Percentiles rank a stretch among this genome's conserved stretches.
phyloP scores from a whole-genome alignment of 306 rosid species.

The Quercus engelmannii region DNA sequence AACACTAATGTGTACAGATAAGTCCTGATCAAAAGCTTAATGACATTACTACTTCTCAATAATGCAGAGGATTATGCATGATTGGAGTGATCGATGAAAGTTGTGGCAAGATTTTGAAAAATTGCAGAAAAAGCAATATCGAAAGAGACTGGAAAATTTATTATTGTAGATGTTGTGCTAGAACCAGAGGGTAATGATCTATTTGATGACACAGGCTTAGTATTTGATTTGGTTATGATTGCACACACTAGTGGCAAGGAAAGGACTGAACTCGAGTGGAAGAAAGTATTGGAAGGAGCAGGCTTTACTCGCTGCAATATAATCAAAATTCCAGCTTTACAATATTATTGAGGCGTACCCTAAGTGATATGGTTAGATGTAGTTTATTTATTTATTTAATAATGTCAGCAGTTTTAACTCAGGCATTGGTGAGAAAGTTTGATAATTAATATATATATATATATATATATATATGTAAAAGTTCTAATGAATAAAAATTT shows the following conservation, averaged over 20 bases:
- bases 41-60: too few relatives aligned
- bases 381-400: too few relatives aligned
- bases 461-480: too few relatives aligned
- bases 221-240: conserved; percentile 53
- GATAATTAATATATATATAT: too few relatives aligned
- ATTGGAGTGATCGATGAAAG: conserved; percentile 48
- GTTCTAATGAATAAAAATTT: too few relatives aligned
- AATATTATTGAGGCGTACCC: conserved; percentile 32
- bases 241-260: conserved; percentile 30
- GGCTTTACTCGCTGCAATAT: conserved; percentile 39
- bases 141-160: conserved; percentile 44
- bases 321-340: conserved; percentile 43
- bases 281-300: conserved; percentile 28
- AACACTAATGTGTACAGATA: too few relatives aligned
- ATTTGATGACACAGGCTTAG: conserved; percentile 36
- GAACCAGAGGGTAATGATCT: conserved; percentile 32
- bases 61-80: conserved; percentile 60
- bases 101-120: conserved; percentile 47
- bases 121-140: conserved; percentile 55
- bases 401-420: too few relatives aligned
- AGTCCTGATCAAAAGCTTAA: too few relatives aligned
- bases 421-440: too few relatives aligned
- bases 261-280: conserved; percentile 60
- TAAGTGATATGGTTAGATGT: background rate
- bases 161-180: conserved; percentile 44